Percentiles rank a stretch among this genome's conserved stretches.
These are phyloP conservation scores for Suillus luteus DNA, from an alignment of 768 basidiomycete species.

Conservation along the genomic window DNA sequence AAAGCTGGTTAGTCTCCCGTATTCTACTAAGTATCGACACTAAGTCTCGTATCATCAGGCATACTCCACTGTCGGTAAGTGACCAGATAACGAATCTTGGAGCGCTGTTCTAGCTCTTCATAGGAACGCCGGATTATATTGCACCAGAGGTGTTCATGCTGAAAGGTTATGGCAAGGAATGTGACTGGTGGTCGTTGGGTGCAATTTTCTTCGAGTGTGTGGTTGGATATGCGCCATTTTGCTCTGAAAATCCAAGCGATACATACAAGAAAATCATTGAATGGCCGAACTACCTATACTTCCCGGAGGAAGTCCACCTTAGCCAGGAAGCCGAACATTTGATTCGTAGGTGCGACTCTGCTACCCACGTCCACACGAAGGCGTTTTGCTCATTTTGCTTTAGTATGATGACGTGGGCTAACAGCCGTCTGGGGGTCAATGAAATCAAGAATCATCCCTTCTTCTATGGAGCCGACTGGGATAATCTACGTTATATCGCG, in stretches of 20 bases:
- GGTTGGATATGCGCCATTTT: constrained; percentile 97
- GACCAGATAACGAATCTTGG: neutral
- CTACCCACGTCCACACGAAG: neutral
- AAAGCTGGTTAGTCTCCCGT: constrained; percentile 68
- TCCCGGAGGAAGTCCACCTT: constrained; percentile 95
- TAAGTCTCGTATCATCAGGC: constrained; percentile 52
- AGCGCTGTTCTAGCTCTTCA: constrained; percentile 7
- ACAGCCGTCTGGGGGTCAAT: constrained; percentile 71
- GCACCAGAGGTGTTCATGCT: constrained; percentile 97
- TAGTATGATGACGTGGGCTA: constrained; percentile 87
- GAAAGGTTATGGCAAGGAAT: constrained; percentile 97
- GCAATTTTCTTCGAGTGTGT: constrained; percentile 99
- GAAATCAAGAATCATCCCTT: constrained; percentile 93
- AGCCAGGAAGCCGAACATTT: constrained; percentile 91
- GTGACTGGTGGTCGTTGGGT: constrained; percentile 99
- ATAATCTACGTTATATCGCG: constrained; percentile 85
- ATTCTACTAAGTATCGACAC: neutral
- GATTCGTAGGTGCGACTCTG: constrained; percentile 66
- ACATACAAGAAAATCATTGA: constrained; percentile 99
- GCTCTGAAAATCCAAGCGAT: constrained; percentile 94
- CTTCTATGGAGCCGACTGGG: constrained; percentile 96
- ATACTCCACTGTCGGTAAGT: constrained; percentile 79
- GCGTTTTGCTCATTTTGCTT: constrained; percentile 14
- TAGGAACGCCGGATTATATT: constrained; percentile 60
- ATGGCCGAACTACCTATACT: constrained; percentile 88